Evolutionary conservation across 1,284 basidiomycete genomes (phyloP).

Genomic region (Ustilago tritici): DNA sequence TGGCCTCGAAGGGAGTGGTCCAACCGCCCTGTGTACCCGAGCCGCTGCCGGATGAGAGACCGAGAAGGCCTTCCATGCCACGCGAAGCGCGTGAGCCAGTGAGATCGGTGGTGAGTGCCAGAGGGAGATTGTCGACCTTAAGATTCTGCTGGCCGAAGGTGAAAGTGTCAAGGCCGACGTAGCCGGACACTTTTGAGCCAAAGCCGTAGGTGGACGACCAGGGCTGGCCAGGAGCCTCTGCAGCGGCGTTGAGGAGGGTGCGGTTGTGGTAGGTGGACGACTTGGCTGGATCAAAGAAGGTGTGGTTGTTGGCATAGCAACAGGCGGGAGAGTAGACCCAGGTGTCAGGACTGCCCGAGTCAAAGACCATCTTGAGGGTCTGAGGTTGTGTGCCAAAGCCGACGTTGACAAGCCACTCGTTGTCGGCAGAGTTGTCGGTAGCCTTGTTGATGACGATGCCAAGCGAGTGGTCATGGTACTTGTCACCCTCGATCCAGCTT

Average conservation of each 20-base stretch:
- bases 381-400: conserved; percentile 49
- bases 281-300: conserved; percentile 45
- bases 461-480: conserved; percentile 41
- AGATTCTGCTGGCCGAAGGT: conserved; percentile 42
- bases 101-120: conserved; percentile 49
- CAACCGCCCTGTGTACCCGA: conserved; percentile 48
- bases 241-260: conserved; percentile 37
- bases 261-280: conserved; percentile 54
- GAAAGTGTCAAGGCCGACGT: conserved; percentile 56
- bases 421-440: conserved; percentile 53
- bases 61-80: conserved; percentile 59
- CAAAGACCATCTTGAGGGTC: conserved; percentile 54
- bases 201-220: conserved; percentile 52
- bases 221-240: conserved; percentile 32
- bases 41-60: conserved; percentile 42
- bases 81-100: conserved; percentile 49
- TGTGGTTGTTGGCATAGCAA: conserved; percentile 57
- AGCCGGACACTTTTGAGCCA: conserved; percentile 40
- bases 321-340: conserved; percentile 59
- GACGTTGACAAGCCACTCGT: conserved; percentile 61
- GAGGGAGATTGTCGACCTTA: conserved; percentile 32
- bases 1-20: conserved; percentile 57
- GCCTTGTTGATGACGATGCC: conserved; percentile 56
- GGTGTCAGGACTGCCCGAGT: conserved; percentile 55
- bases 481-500: conserved; percentile 41